Evolutionary conservation across 129 eudicot genomes (phyloP).

Genomic region (Arctium minus): DNA sequence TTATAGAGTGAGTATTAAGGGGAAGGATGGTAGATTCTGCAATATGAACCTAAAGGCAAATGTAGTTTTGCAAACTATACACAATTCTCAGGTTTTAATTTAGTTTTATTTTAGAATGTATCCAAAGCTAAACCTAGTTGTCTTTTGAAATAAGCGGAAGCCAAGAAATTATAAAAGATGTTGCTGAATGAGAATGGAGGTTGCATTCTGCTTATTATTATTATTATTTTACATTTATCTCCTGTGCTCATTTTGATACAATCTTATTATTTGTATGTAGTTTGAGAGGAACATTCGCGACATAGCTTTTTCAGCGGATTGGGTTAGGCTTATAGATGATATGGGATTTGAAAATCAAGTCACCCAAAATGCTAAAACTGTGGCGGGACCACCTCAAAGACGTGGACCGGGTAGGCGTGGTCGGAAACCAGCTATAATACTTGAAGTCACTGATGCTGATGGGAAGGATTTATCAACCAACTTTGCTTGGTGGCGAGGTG

Average conservation of each 20-base stretch:
- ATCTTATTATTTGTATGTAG: constrained; percentile 41
- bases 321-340: constrained; percentile 73
- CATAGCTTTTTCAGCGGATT: constrained; percentile 75
- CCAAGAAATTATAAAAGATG: background rate
- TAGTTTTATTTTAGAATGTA: background rate
- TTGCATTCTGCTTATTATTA: background rate
- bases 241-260: constrained; percentile 4
- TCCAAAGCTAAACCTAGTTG: background rate
- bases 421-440: constrained; percentile 41
- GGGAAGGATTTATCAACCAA: constrained; percentile 37
- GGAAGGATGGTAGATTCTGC: background rate
- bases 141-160: background rate
- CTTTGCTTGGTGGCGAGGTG: constrained; percentile 92
- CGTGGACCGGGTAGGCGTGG: constrained; percentile 81
- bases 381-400: constrained; percentile 57
- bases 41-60: background rate
- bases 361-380: constrained; percentile 40
- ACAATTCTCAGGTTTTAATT: background rate
- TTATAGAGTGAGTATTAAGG: too few relatives aligned
- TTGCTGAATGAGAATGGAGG: background rate
- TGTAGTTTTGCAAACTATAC: background rate
- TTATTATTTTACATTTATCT: background rate
- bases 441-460: constrained; percentile 48
- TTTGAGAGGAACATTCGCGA: constrained; percentile 65
- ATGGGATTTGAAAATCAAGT: constrained; percentile 43